phyloP scores from a whole-genome alignment of 2,329 filamentous ascomycete species.

The Pseudogymnoascus sp. region DNA sequence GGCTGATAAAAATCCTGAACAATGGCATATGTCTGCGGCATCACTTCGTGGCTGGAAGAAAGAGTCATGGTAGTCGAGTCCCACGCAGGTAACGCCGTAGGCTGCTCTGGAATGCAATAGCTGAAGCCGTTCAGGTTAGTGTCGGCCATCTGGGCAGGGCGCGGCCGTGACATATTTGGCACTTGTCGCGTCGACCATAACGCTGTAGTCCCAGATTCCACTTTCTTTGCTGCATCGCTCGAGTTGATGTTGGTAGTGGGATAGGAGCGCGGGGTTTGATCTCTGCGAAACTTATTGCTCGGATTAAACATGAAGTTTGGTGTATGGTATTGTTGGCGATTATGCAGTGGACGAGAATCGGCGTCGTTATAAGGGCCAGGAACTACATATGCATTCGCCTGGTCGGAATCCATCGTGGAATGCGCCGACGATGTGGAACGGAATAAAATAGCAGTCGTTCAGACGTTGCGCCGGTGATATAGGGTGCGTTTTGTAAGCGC shows the following conservation, averaged over 20 bases:
- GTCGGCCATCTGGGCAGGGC: slow-evolving; percentile 52
- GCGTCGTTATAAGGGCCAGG: slow-evolving; percentile 15
- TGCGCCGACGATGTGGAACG: slow-evolving; percentile 14
- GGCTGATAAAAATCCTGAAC: slow-evolving; percentile 49
- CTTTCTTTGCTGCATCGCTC: slow-evolving; percentile 40
- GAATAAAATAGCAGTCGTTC: neutral
- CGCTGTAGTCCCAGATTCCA: slow-evolving; percentile 39
- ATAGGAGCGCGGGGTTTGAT: slow-evolving; percentile 36
- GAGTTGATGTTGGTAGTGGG: slow-evolving; percentile 43
- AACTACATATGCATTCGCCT: slow-evolving; percentile 43
- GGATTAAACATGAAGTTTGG: slow-evolving; percentile 42
- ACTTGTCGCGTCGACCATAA: slow-evolving; percentile 49
- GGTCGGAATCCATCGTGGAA: slow-evolving; percentile 42
- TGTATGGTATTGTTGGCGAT: slow-evolving; percentile 41
- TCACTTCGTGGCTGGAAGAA: slow-evolving; percentile 42
- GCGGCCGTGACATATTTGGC: slow-evolving; percentile 39
- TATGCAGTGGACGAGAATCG: slow-evolving; percentile 34
- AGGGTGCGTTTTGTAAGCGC: neutral
- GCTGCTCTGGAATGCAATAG: slow-evolving; percentile 48
- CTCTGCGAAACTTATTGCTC: slow-evolving; percentile 40
- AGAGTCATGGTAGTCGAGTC: slow-evolving; percentile 46
- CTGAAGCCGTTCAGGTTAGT: slow-evolving; percentile 38
- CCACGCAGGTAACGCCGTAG: slow-evolving; percentile 46
- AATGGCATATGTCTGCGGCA: slow-evolving; percentile 46
- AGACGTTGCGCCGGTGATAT: neutral